These are phyloP conservation scores for Schwanniomyces sp. DNA, from an alignment of 805 yeast species.

Conservation along the genomic window DNA sequence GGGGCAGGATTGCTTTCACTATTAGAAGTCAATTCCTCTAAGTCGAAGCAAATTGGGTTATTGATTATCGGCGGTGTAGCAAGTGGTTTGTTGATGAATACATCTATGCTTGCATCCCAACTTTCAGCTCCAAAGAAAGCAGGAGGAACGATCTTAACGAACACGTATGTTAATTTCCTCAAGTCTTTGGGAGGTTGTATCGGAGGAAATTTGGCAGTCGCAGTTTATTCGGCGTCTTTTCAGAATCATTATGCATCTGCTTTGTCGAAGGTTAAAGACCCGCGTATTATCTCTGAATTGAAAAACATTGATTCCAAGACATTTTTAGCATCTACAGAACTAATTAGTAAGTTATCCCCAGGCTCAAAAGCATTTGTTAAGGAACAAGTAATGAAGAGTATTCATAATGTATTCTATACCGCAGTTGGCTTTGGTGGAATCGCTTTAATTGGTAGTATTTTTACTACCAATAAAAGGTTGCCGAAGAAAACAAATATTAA, in stretches of 20 bases:
- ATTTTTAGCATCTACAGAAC: slow-evolving; percentile 13
- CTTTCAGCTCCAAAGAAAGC: slow-evolving; percentile 50
- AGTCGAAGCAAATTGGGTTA: slow-evolving; percentile 40
- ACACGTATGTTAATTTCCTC: slow-evolving; percentile 43
- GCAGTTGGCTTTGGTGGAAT: slow-evolving; percentile 36
- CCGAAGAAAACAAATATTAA: too few relatives aligned
- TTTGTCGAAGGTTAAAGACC: slow-evolving; percentile 5
- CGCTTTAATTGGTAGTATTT: slow-evolving; percentile 6
- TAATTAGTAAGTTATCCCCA: slow-evolving; percentile 16
- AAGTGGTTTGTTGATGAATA: slow-evolving; percentile 48
- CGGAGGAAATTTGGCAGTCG: slow-evolving; percentile 42
- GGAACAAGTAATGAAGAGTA: slow-evolving; percentile 29
- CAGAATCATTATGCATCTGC: slow-evolving; percentile 10
- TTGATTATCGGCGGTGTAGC: slow-evolving; percentile 49
- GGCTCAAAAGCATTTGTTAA: slow-evolving; percentile 23
- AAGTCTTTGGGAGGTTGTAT: slow-evolving; percentile 49
- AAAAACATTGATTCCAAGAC: slow-evolving; percentile 10
- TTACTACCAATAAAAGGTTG: slow-evolving; percentile 8
- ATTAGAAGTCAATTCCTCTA: slow-evolving; percentile 37
- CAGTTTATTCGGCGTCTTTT: slow-evolving; percentile 32
- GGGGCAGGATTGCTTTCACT: slow-evolving; percentile 47
- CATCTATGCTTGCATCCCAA: slow-evolving; percentile 45
- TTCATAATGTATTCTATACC: slow-evolving; percentile 42
- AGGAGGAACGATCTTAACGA: slow-evolving; percentile 50
- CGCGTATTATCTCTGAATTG: slow-evolving; percentile 18